Conservation (phyloP, 495 filamentous ascomycete species). For the Tricharina praecox region DNA sequence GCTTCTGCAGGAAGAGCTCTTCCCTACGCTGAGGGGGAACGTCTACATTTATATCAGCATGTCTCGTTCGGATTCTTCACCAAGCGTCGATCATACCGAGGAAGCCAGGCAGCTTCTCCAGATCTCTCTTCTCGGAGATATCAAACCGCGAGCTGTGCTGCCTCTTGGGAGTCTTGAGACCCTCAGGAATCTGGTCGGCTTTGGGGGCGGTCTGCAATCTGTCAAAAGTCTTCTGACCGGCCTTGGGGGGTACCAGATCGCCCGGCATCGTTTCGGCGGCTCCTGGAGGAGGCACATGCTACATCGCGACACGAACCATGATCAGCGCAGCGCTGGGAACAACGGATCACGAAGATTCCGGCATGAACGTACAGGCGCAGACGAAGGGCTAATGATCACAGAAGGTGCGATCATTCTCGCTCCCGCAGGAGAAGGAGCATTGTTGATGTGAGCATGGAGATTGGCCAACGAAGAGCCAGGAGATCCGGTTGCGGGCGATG, state of each 20-base stretch:
- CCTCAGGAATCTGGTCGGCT: slow-evolving; percentile 65
- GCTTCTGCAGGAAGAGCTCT: slow-evolving; percentile 99
- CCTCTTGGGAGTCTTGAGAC: slow-evolving; percentile 81
- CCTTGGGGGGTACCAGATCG: slow-evolving; percentile 84
- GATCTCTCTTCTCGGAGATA: slow-evolving; percentile 86
- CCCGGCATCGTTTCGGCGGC: slow-evolving; percentile 95
- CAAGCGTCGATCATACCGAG: no score
- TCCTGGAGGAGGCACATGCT: slow-evolving; percentile 89
- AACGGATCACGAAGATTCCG: slow-evolving; percentile 11
- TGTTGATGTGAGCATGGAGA: slow-evolving; percentile 25
- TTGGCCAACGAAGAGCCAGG: slow-evolving; percentile 16
- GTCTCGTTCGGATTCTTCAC: no score
- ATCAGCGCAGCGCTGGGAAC: neutral
- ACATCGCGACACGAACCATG: slow-evolving; percentile 6
- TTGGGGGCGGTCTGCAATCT: slow-evolving; percentile 84
- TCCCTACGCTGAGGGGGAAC: slow-evolving; percentile 87
- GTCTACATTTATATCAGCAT: slow-evolving; percentile 44
- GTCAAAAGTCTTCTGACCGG: slow-evolving; percentile 77
- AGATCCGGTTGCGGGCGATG: slow-evolving; percentile 17
- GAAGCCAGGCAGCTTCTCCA: slow-evolving; percentile 97
- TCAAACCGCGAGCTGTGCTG: slow-evolving; percentile 97
- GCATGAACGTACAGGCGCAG: slow-evolving; percentile 59
- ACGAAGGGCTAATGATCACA: slow-evolving; percentile 80
- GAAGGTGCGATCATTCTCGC: slow-evolving; percentile 47
- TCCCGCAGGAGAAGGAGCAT: slow-evolving; percentile 17